Conservation (phyloP, 2,329 filamentous ascomycete species). For the Penicillium hordei region DNA sequence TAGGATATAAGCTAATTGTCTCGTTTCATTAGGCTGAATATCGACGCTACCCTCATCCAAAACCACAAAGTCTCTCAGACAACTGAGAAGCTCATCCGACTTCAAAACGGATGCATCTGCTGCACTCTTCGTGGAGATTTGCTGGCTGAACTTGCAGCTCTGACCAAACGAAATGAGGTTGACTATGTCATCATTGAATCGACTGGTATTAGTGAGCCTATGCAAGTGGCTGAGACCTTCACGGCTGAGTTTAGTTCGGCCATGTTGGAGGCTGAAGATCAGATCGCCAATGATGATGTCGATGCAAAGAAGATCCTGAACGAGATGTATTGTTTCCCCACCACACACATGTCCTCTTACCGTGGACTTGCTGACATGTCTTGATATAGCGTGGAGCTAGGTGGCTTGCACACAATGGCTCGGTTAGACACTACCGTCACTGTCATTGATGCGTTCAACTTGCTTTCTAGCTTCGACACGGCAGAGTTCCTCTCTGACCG, state of each 20-base stretch:
- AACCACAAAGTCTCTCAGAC: slow-evolving; percentile 58
- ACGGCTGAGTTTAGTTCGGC: slow-evolving; percentile 55
- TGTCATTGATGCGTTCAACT: slow-evolving; percentile 70
- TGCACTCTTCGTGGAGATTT: slow-evolving; percentile 71
- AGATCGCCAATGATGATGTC: slow-evolving; percentile 43
- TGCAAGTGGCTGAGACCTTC: slow-evolving; percentile 74
- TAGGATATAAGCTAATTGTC: background rate
- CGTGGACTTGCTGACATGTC: slow-evolving; percentile 1
- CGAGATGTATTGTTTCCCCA: slow-evolving; percentile 46
- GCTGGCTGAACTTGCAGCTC: slow-evolving; percentile 65
- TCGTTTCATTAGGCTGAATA: slow-evolving; percentile 56
- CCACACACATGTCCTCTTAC: slow-evolving; percentile 5
- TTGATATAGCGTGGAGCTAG: slow-evolving; percentile 50
- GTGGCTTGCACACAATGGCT: slow-evolving; percentile 65
- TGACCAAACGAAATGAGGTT: slow-evolving; percentile 62
- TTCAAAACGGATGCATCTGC: slow-evolving; percentile 75
- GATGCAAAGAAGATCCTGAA: slow-evolving; percentile 48
- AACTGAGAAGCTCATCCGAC: slow-evolving; percentile 64
- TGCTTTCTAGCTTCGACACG: slow-evolving; percentile 71
- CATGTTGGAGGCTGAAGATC: slow-evolving; percentile 51
- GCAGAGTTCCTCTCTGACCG: slow-evolving; percentile 65
- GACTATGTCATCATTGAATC: slow-evolving; percentile 74
- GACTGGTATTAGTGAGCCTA: slow-evolving; percentile 69
- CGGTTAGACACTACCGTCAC: slow-evolving; percentile 70
- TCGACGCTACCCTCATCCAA: slow-evolving; percentile 63